phyloP scores from a whole-genome alignment of 2,329 filamentous ascomycete genomes.

The Sphaerulina populicola region DNA sequence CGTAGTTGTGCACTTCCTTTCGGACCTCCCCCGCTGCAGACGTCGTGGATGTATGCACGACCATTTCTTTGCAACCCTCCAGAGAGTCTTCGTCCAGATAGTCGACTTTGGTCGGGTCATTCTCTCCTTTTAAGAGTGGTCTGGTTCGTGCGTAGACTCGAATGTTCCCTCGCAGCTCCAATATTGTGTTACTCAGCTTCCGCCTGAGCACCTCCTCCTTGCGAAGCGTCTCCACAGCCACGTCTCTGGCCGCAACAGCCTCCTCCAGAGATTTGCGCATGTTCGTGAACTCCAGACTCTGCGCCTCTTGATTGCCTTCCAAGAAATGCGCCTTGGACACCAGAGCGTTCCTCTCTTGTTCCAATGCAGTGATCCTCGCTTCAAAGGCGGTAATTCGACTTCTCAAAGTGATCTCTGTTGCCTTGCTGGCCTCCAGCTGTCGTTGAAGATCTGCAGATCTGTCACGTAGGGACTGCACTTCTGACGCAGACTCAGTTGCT shows the following conservation, averaged over 20 bases:
- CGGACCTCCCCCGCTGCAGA: constrained; percentile 68
- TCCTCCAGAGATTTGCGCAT: constrained; percentile 75
- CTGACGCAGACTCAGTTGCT: constrained; percentile 46
- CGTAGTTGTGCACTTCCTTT: constrained; percentile 73
- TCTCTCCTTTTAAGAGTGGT: constrained; percentile 57
- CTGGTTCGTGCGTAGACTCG: constrained; percentile 95
- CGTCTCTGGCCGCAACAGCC: constrained; percentile 60
- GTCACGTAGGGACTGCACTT: constrained; percentile 36
- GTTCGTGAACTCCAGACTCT: constrained; percentile 74
- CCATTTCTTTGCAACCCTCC: constrained; percentile 79
- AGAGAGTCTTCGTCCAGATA: constrained; percentile 61
- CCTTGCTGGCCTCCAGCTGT: constrained; percentile 46
- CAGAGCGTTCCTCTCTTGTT: constrained; percentile 66
- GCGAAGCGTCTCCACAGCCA: constrained; percentile 71
- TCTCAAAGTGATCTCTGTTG: constrained; percentile 51
- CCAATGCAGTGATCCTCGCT: constrained; percentile 55
- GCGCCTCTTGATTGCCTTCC: constrained; percentile 80
- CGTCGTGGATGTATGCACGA: constrained; percentile 73
- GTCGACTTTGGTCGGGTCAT: constrained; percentile 61
- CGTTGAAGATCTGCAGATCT: constrained; percentile 20
- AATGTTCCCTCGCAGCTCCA: constrained; percentile 96
- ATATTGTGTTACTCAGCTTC: constrained; percentile 93
- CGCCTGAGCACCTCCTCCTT: constrained; percentile 84
- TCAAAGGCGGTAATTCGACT: constrained; percentile 42
- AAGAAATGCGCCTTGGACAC: constrained; percentile 79